These are phyloP conservation scores for Pichia pseudocactophila DNA, from an alignment of 805 yeast genomes.

Conservation along the genomic window DNA sequence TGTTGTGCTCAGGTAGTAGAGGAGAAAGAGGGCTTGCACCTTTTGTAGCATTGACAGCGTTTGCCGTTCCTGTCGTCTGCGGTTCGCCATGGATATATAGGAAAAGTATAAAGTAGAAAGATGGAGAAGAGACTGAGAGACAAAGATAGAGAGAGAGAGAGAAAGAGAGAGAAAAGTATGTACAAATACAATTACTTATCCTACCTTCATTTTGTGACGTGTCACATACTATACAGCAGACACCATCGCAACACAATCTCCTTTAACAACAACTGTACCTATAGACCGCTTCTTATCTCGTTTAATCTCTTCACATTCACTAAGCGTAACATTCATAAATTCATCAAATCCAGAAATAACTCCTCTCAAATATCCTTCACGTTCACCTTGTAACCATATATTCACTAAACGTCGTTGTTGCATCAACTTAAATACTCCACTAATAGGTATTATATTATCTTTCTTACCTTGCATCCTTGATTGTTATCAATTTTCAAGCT, in stretches of 20 bases:
- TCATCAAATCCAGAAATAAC: slow-evolving; percentile 90
- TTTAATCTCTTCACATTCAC: slow-evolving; percentile 57
- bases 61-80: too few species aligned
- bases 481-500: too few species aligned
- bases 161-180: too few species aligned
- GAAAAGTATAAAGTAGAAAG: too few species aligned
- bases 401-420: slow-evolving; percentile 75
- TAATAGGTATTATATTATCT: slow-evolving; percentile 81
- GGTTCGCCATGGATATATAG: too few species aligned
- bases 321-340: slow-evolving; percentile 76
- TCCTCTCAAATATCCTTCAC: slow-evolving; percentile 69
- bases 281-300: slow-evolving; percentile 39
- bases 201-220: too few species aligned
- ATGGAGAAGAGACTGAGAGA: too few species aligned
- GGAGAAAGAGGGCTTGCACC: too few species aligned
- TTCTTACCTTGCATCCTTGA: slow-evolving; percentile 29
- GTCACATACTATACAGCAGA: slow-evolving; percentile 20
- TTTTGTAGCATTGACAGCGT: too few species aligned
- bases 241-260: slow-evolving; percentile 87
- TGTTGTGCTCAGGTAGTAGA: too few species aligned
- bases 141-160: too few species aligned
- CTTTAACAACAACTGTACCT: slow-evolving; percentile 78
- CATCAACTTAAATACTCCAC: slow-evolving; percentile 75
- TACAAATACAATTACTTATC: too few species aligned
- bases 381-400: slow-evolving; percentile 87